Evolutionary conservation across 441 rosid species (phyloP).

Genomic region (Iberis amara): DNA sequence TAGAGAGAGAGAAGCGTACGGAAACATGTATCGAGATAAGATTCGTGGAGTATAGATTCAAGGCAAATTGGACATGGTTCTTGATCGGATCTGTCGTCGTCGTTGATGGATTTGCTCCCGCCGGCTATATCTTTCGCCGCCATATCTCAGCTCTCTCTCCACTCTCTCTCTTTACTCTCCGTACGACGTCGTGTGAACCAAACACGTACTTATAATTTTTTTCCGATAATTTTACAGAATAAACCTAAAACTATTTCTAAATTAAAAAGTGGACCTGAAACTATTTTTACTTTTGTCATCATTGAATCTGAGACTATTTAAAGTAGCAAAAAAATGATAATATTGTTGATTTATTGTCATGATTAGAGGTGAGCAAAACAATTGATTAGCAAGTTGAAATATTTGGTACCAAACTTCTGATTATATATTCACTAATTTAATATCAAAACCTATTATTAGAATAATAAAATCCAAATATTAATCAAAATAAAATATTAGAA

Average conservation of each 20-base stretch:
- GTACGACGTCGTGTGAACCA: conserved; percentile 17
- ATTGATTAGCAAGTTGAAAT: no score
- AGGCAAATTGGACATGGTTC: conserved; percentile 79
- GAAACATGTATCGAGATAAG: conserved; percentile 76
- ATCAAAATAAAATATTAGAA: no score
- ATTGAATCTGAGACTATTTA: no score
- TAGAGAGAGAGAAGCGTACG: conserved; percentile 45
- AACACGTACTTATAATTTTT: background rate
- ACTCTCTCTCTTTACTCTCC: background rate
- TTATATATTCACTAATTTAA: no score
- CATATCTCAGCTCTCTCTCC: conserved; percentile 7
- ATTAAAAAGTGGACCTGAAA: background rate
- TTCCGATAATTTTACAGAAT: background rate
- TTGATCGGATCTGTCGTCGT: conserved; percentile 20
- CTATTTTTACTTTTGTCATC: no score
- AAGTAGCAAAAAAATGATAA: no score
- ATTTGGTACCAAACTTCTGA: no score
- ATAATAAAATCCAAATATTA: no score
- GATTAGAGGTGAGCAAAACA: no score
- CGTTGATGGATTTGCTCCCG: conserved; percentile 8
- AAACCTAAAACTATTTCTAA: background rate
- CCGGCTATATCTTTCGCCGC: conserved; percentile 29
- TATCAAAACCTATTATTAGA: no score
- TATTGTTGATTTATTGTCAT: no score
- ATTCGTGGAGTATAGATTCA: conserved; percentile 42